phyloP scores from a whole-genome alignment of 257 asterid genomes.

The Nicotiana attenuata region DNA sequence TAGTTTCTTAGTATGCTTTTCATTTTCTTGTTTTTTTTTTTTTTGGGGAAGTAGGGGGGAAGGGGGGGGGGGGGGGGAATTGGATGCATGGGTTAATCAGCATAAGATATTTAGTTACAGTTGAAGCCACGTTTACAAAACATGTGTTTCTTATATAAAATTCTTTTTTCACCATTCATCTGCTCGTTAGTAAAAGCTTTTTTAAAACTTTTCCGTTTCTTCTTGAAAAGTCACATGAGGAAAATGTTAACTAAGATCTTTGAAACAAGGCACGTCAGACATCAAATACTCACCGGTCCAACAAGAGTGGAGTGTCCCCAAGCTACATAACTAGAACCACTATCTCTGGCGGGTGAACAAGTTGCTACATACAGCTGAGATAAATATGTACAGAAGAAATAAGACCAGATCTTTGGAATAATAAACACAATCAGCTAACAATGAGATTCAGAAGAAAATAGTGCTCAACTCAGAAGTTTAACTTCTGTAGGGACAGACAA shows the following conservation, averaged over 20 bases:
- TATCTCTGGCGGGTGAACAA: slow-evolving; percentile 86
- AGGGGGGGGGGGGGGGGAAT: not conserved
- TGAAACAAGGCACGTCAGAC: not conserved
- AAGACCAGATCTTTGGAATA: not conserved
- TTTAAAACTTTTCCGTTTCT: not conserved
- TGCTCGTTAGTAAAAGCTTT: not conserved
- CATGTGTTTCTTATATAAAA: not conserved
- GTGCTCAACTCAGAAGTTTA: not conserved
- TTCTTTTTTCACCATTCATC: not conserved
- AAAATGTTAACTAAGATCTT: not conserved
- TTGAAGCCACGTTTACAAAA: not conserved
- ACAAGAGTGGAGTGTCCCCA: slow-evolving; percentile 97
- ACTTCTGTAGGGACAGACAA: not conserved
- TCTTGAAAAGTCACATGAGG: not conserved
- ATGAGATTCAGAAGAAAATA: not conserved
- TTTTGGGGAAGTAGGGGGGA: too few relatives aligned
- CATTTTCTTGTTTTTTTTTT: not conserved
- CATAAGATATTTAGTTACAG: not conserved
- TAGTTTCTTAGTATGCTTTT: slow-evolving; percentile 15
- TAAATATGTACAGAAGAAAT: slow-evolving; percentile 14
- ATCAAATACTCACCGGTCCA: slow-evolving; percentile 62
- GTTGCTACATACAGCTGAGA: slow-evolving; percentile 79
- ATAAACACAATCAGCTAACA: not conserved
- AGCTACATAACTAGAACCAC: slow-evolving; percentile 66
- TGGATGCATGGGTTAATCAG: not conserved